These are phyloP conservation scores for Cenchrus purpureus DNA, from an alignment of 176 grass and related monocot genomes.

Conservation along the genomic window DNA sequence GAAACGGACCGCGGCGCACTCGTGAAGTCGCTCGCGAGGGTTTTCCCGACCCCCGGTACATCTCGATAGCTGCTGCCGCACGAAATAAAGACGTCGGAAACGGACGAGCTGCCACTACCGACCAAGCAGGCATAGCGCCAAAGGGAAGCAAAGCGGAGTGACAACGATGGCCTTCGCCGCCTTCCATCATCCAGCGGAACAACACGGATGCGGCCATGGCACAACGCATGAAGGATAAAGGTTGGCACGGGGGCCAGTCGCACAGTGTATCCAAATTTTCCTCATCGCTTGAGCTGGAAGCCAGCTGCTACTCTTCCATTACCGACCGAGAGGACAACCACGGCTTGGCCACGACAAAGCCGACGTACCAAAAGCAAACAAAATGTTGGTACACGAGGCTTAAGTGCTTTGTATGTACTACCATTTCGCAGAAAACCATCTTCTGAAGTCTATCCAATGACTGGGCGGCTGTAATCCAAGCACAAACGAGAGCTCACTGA, in stretches of 20 bases:
- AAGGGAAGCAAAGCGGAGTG: constrained; percentile 20
- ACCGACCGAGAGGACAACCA: background rate
- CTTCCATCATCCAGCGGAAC: background rate
- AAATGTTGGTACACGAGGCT: background rate
- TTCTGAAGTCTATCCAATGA: background rate
- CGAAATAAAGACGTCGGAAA: constrained; percentile 10
- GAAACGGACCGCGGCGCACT: background rate
- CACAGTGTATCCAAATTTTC: background rate
- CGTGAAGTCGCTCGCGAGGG: background rate
- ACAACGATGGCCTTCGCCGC: background rate
- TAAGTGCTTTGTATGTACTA: background rate
- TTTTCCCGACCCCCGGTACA: background rate
- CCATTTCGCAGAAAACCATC: background rate
- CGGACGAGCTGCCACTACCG: background rate
- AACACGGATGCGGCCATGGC: background rate
- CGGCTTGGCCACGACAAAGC: background rate
- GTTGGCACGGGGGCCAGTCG: background rate
- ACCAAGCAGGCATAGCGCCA: background rate
- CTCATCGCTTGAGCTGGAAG: constrained; percentile 41
- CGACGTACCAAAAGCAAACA: background rate
- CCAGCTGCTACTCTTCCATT: constrained; percentile 5
- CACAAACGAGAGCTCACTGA: background rate
- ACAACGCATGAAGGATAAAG: background rate
- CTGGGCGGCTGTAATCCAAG: background rate
- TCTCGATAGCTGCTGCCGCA: background rate